A percentile compares a stretch with the other conserved stretches of the same genome.
phyloP scores from a whole-genome alignment of 495 filamentous ascomycete genomes.

The Aspergillus nidulans region DNA sequence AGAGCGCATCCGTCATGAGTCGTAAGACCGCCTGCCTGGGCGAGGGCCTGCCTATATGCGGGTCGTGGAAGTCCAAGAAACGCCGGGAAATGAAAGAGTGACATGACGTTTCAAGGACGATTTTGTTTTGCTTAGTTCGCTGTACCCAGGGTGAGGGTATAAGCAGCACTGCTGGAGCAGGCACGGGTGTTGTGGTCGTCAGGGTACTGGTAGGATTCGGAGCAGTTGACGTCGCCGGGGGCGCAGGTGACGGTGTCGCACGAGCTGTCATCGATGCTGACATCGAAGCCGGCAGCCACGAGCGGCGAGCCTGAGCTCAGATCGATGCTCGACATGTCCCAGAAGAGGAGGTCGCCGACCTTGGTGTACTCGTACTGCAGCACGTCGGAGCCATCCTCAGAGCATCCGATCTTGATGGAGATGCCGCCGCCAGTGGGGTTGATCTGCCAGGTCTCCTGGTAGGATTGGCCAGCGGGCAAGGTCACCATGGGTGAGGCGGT shows the following conservation, averaged over 20 bases:
- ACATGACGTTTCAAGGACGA: conserved; percentile 1
- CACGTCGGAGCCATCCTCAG: conserved; percentile 27
- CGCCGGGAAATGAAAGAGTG: not conserved
- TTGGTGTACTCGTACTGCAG: conserved; percentile 47
- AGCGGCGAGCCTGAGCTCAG: conserved; percentile 17
- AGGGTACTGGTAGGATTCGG: conserved; percentile 30
- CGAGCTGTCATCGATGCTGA: conserved; percentile 15
- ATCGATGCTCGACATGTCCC: conserved; percentile 38
- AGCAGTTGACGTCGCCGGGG: conserved; percentile 25
- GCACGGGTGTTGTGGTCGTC: conserved; percentile 31
- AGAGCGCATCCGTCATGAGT: not conserved
- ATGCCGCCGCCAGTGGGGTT: conserved; percentile 40
- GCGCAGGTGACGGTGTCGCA: conserved; percentile 25
- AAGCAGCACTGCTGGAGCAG: conserved; percentile 22
- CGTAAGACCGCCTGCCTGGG: conserved; percentile 7
- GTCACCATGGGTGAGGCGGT: conserved; percentile 26
- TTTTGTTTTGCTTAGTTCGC: not conserved
- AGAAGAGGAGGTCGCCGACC: conserved; percentile 33
- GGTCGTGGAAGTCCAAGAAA: not conserved
- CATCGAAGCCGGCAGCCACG: conserved; percentile 19
- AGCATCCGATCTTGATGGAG: conserved; percentile 39
- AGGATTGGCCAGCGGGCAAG: conserved; percentile 26
- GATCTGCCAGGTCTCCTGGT: conserved; percentile 33
- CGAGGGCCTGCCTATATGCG: conserved; percentile 1
- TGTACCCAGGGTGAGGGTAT: conserved; percentile 29